These are phyloP conservation scores for Plasmodium fragile DNA, from an alignment of 169 alveolate species.

Conservation along the genomic window DNA sequence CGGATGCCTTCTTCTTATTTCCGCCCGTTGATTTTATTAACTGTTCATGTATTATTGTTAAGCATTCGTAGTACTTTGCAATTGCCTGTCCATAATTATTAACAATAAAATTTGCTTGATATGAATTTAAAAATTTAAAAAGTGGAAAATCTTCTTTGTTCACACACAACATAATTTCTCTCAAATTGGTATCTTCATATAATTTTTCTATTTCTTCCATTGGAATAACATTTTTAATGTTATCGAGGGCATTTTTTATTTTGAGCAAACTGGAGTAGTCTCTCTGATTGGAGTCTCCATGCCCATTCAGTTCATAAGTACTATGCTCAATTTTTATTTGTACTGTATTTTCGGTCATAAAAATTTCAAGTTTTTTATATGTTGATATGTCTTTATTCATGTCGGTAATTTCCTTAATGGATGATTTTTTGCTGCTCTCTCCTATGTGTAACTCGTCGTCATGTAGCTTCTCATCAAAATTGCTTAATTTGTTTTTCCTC, in stretches of 20 bases:
- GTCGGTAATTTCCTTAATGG: not conserved
- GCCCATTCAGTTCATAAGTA: not conserved
- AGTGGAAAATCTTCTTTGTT: constrained; percentile 5
- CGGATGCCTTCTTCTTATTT: not conserved
- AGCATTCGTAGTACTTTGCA: constrained; percentile 37
- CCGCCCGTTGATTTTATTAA: constrained; percentile 35
- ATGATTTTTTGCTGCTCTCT: not conserved
- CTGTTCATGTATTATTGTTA: constrained; percentile 42
- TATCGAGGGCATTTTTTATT: constrained; percentile 25
- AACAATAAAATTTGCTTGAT: not conserved
- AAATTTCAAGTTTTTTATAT: not conserved
- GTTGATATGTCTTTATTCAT: not conserved
- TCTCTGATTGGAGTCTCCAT: not conserved
- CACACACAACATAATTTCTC: not conserved
- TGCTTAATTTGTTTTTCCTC: constrained; percentile 20
- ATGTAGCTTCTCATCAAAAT: constrained; percentile 22
- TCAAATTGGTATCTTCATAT: not conserved
- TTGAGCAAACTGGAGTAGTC: constrained; percentile 20
- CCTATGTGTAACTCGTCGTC: constrained; percentile 20
- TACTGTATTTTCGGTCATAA: not conserved
- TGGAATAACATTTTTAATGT: constrained; percentile 5
- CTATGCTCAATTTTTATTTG: constrained; percentile 8
- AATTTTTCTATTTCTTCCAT: constrained; percentile 13
- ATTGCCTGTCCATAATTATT: constrained; percentile 29
- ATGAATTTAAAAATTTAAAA: constrained; percentile 17